phyloP scores from a whole-genome alignment of 2,329 filamentous ascomycete genomes.

The Fusarium sp. region DNA sequence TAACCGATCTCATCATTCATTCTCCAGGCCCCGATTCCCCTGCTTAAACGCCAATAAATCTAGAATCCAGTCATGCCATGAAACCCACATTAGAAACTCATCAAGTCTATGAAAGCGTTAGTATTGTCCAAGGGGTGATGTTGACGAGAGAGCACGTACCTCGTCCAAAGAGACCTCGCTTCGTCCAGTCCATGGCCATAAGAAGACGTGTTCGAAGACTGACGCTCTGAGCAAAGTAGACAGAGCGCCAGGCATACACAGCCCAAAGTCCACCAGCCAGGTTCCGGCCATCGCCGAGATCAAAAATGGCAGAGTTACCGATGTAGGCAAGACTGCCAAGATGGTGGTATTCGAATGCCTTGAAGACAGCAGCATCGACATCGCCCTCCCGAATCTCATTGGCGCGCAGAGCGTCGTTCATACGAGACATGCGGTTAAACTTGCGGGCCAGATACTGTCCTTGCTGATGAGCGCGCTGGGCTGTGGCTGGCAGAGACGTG shows the following conservation, averaged over 20 bases:
- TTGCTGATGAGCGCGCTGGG: constrained; percentile 96
- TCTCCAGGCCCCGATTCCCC: constrained; percentile 5
- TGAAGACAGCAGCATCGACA: constrained; percentile 91
- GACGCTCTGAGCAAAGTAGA: constrained; percentile 98
- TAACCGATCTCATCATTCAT: constrained; percentile 10
- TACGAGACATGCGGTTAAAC: constrained; percentile 88
- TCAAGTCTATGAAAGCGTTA: constrained; percentile 56
- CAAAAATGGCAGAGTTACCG: constrained; percentile 96
- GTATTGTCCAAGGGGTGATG: not conserved
- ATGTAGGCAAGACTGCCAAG: constrained; percentile 94
- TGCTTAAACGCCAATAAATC: constrained; percentile 24
- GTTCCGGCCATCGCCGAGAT: constrained; percentile 81
- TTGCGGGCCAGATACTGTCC: constrained; percentile 93
- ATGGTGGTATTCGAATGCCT: constrained; percentile 93
- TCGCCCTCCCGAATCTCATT: constrained; percentile 92
- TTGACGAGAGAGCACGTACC: constrained; percentile 68
- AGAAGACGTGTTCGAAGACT: constrained; percentile 89
- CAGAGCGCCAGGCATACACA: constrained; percentile 94
- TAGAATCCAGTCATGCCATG: constrained; percentile 2
- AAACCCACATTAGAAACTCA: constrained; percentile 59
- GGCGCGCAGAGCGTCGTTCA: constrained; percentile 77
- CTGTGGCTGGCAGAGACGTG: constrained; percentile 93
- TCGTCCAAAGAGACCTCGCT: constrained; percentile 93
- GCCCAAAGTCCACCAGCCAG: constrained; percentile 88
- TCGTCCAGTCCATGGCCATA: constrained; percentile 99